phyloP scores from a whole-genome alignment of 768 basidiomycete genomes.

The Gyrodon lividus region DNA sequence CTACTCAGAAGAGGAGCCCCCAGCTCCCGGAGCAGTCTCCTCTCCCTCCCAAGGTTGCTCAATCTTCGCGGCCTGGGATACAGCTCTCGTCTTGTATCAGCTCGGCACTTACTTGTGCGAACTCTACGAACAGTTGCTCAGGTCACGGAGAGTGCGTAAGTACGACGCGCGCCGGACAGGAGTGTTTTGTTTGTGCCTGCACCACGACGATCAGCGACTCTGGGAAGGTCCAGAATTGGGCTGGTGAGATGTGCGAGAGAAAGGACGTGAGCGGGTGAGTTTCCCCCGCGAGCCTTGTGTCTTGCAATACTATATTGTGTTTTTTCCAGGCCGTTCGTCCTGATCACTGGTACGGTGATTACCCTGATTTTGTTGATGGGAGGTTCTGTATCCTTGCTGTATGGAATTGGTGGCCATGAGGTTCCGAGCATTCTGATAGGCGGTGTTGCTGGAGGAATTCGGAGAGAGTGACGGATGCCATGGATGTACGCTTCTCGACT shows the following conservation, averaged over 20 bases:
- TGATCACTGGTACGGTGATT: slow-evolving; percentile 68
- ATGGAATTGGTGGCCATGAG: slow-evolving; percentile 55
- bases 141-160: slow-evolving; percentile 66
- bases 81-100: slow-evolving; percentile 63
- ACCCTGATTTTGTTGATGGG: slow-evolving; percentile 61
- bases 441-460: slow-evolving; percentile 47
- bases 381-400: slow-evolving; percentile 68
- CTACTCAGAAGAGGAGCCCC: slow-evolving; percentile 38
- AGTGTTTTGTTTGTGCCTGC: slow-evolving; percentile 51
- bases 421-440: slow-evolving; percentile 76
- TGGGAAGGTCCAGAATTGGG: slow-evolving; percentile 68
- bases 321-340: slow-evolving; percentile 61
- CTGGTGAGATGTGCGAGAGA: slow-evolving; percentile 71
- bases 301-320: background rate
- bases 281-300: background rate
- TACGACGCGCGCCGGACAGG: slow-evolving; percentile 56
- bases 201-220: slow-evolving; percentile 46
- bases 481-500: background rate
- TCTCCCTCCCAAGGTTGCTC: slow-evolving; percentile 38
- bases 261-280: slow-evolving; percentile 81
- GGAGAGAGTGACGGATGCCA: slow-evolving; percentile 45
- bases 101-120: slow-evolving; percentile 52
- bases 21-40: slow-evolving; percentile 48
- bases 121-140: slow-evolving; percentile 65
- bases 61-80: slow-evolving; percentile 51